A percentile compares a stretch with the other conserved stretches of the same genome.
These are phyloP conservation scores for Candida palmyrensis DNA, from an alignment of 805 yeast genomes.

Conservation along the genomic window DNA sequence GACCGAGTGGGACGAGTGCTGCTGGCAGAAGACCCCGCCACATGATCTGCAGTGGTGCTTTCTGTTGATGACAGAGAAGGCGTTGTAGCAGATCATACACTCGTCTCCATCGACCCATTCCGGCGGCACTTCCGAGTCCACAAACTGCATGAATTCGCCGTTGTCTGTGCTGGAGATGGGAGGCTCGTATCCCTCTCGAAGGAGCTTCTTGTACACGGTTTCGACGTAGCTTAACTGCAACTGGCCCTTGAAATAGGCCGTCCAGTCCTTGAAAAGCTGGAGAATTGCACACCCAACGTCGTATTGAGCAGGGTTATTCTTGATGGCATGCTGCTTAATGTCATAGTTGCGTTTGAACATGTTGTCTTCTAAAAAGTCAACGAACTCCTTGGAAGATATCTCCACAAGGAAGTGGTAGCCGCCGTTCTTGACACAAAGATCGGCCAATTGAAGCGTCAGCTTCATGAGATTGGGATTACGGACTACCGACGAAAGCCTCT, in stretches of 20 bases:
- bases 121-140: slow-evolving; percentile 91
- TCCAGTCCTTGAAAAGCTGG: slow-evolving; percentile 71
- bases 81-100: slow-evolving; percentile 86
- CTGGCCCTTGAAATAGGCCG: slow-evolving; percentile 64
- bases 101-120: slow-evolving; percentile 96
- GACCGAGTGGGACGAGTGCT: slow-evolving; percentile 69
- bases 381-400: slow-evolving; percentile 76
- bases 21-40: slow-evolving; percentile 89
- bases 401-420: slow-evolving; percentile 82
- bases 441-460: slow-evolving; percentile 71
- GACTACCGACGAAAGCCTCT: slow-evolving; percentile 52
- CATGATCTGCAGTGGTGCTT: slow-evolving; percentile 97
- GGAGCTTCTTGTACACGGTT: slow-evolving; percentile 54
- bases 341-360: slow-evolving; percentile 36
- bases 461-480: slow-evolving; percentile 77
- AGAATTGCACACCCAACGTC: slow-evolving; percentile 56
- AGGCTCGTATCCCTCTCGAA: slow-evolving; percentile 60
- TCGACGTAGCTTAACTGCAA: slow-evolving; percentile 61
- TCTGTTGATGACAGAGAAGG: slow-evolving; percentile 77
- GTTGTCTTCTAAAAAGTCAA: slow-evolving; percentile 65
- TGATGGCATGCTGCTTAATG: slow-evolving; percentile 16
- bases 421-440: slow-evolving; percentile 87
- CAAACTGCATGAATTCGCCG: slow-evolving; percentile 40
- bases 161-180: slow-evolving; percentile 13
- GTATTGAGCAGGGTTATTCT: slow-evolving; percentile 16